Evolutionary conservation across 2,329 filamentous ascomycete genomes (phyloP).

Genomic region (Colletotrichum navitas): DNA sequence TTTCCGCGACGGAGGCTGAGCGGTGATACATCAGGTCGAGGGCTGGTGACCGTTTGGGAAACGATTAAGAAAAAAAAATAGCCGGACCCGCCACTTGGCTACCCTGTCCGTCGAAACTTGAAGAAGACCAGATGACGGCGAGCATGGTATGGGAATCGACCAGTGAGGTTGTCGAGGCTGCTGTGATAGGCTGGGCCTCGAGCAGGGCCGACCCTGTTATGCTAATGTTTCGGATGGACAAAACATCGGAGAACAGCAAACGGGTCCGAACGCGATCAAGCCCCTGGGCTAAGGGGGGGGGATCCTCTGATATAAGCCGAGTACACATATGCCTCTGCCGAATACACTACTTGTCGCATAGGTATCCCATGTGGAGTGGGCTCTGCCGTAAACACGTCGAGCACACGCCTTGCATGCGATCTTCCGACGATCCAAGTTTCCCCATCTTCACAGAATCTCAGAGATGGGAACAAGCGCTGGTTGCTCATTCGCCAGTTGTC

Average conservation of each 20-base stretch:
- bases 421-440: slow-evolving; percentile 42
- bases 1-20: slow-evolving; percentile 36
- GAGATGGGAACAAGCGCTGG: not conserved
- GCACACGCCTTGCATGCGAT: slow-evolving; percentile 15
- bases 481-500: slow-evolving; percentile 30
- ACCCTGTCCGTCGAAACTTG: not conserved
- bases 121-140: slow-evolving; percentile 18
- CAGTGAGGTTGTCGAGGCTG: slow-evolving; percentile 43
- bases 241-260: slow-evolving; percentile 34
- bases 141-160: slow-evolving; percentile 30
- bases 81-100: slow-evolving; percentile 11
- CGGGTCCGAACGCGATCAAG: slow-evolving; percentile 23
- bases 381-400: not conserved
- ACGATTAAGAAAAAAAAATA: not conserved
- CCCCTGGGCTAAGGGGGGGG: slow-evolving; percentile 4
- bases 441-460: slow-evolving; percentile 36
- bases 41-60: not conserved
- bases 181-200: slow-evolving; percentile 7
- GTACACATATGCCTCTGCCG: not conserved
- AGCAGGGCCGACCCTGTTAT: slow-evolving; percentile 41
- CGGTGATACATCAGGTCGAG: not conserved
- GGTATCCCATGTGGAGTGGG: not conserved
- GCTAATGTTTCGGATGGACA: slow-evolving; percentile 44
- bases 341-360: not conserved
- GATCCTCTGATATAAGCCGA: not conserved